Evolutionary conservation across 2,329 filamentous ascomycete genomes (phyloP).

Genomic region (Aureobasidium sp.): DNA sequence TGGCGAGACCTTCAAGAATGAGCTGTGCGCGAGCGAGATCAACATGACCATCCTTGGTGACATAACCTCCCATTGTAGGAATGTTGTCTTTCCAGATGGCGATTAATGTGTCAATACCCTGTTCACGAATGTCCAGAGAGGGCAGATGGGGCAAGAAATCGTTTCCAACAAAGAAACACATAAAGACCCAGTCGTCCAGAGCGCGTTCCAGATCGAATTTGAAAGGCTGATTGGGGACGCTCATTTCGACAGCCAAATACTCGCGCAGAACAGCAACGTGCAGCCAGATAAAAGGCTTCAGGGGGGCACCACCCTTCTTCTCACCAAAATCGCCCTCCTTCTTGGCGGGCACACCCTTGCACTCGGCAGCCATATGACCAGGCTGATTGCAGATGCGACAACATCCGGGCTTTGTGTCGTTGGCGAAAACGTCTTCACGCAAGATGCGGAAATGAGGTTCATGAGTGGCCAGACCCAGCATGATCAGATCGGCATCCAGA

Average conservation of each 20-base stretch:
- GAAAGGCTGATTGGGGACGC: slow-evolving; percentile 75
- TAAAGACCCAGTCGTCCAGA: slow-evolving; percentile 96
- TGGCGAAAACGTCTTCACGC: slow-evolving; percentile 92
- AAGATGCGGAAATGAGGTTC: slow-evolving; percentile 95
- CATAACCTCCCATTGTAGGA: slow-evolving; percentile 84
- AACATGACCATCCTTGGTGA: slow-evolving; percentile 91
- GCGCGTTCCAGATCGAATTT: slow-evolving; percentile 89
- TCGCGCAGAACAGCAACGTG: slow-evolving; percentile 88
- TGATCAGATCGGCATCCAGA: slow-evolving; percentile 95
- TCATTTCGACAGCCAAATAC: slow-evolving; percentile 84
- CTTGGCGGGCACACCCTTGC: slow-evolving; percentile 69
- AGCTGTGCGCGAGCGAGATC: slow-evolving; percentile 79
- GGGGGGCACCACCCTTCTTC: slow-evolving; percentile 60
- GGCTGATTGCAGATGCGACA: slow-evolving; percentile 89
- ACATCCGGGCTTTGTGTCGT: slow-evolving; percentile 72
- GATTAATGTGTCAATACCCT: slow-evolving; percentile 92
- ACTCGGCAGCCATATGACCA: slow-evolving; percentile 83
- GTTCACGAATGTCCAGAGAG: slow-evolving; percentile 94
- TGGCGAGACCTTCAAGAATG: slow-evolving; percentile 81
- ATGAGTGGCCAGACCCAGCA: slow-evolving; percentile 94
- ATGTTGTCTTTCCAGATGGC: slow-evolving; percentile 96
- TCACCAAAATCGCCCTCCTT: slow-evolving; percentile 69
- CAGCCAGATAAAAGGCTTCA: slow-evolving; percentile 98
- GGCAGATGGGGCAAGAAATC: slow-evolving; percentile 96
- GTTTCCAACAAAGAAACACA: slow-evolving; percentile 98